Percentiles rank a stretch among this genome's conserved stretches.
Evolutionary conservation across 768 basidiomycete species (phyloP).

Genomic region (Boletus reticulatus): DNA sequence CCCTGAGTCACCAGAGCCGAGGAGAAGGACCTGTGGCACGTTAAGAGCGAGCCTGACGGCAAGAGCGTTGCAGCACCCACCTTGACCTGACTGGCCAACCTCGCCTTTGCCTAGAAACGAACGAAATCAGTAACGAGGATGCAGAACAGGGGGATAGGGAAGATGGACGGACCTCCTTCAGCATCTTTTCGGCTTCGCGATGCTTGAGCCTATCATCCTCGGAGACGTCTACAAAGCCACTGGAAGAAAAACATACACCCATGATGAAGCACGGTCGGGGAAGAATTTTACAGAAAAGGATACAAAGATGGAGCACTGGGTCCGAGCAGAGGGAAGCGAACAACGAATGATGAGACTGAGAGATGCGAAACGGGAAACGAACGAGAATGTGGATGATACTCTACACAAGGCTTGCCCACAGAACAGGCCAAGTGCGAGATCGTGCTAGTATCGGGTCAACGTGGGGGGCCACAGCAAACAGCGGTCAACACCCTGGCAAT

Average conservation of each 20-base stretch:
- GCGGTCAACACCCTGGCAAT: slow-evolving; percentile 14
- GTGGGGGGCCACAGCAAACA: slow-evolving; percentile 14
- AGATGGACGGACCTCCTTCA: slow-evolving; percentile 60
- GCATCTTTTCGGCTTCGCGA: slow-evolving; percentile 69
- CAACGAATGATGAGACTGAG: not conserved
- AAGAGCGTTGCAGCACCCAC: slow-evolving; percentile 34
- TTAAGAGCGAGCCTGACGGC: not conserved
- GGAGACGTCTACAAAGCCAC: slow-evolving; percentile 51
- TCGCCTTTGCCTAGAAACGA: slow-evolving; percentile 62
- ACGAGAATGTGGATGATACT: not conserved
- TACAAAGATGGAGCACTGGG: slow-evolving; percentile 12
- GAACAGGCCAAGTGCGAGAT: slow-evolving; percentile 16
- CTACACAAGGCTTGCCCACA: slow-evolving; percentile 16
- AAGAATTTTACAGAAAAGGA: not conserved
- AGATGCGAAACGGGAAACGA: not conserved
- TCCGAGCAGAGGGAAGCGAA: not conserved
- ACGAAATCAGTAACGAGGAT: not conserved
- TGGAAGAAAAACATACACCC: slow-evolving; percentile 79
- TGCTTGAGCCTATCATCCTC: slow-evolving; percentile 70
- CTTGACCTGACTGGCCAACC: slow-evolving; percentile 74
- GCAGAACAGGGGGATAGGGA: not conserved
- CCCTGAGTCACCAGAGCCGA: slow-evolving; percentile 92
- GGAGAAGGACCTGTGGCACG: slow-evolving; percentile 64
- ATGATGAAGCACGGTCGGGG: slow-evolving; percentile 34
- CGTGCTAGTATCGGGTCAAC: not conserved